These are phyloP conservation scores for Acidiella bohemica DNA, from an alignment of 495 filamentous ascomycete genomes.

Conservation along the genomic window DNA sequence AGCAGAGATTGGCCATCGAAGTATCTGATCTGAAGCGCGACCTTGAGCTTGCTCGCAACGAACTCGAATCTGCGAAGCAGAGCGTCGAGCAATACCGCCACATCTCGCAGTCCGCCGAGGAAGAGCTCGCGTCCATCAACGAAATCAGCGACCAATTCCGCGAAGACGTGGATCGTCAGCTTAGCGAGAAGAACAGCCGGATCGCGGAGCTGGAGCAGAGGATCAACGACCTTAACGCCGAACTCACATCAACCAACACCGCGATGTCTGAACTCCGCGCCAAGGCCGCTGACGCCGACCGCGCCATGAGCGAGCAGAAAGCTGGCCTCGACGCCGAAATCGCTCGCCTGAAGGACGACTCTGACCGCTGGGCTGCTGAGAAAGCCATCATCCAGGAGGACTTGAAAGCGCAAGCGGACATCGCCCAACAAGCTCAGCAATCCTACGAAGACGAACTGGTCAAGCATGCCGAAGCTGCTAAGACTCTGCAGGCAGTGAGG, in stretches of 20 bases:
- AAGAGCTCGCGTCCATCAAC: slow-evolving; percentile 64
- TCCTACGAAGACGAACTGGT: slow-evolving; percentile 89
- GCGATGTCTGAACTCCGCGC: slow-evolving; percentile 68
- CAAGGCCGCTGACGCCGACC: slow-evolving; percentile 58
- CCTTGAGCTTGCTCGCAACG: slow-evolving; percentile 57
- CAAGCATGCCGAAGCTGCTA: slow-evolving; percentile 87
- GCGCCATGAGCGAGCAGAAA: slow-evolving; percentile 68
- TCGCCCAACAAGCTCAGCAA: slow-evolving; percentile 81
- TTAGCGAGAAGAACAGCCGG: slow-evolving; percentile 59
- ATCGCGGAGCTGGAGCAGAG: slow-evolving; percentile 70
- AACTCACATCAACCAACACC: slow-evolving; percentile 63
- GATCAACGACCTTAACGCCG: slow-evolving; percentile 63
- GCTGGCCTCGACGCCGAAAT: slow-evolving; percentile 58
- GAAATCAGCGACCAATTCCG: slow-evolving; percentile 75
- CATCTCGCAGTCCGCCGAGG: slow-evolving; percentile 81
- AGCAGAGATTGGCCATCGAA: slow-evolving; percentile 73
- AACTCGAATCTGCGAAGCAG: slow-evolving; percentile 63
- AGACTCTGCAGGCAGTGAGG: slow-evolving; percentile 62
- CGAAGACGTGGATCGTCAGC: slow-evolving; percentile 61
- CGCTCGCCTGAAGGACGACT: slow-evolving; percentile 70
- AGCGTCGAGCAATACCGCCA: slow-evolving; percentile 76
- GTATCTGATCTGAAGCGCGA: slow-evolving; percentile 71
- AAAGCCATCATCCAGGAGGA: slow-evolving; percentile 79
- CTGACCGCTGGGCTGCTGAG: slow-evolving; percentile 60
- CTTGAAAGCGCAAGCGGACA: slow-evolving; percentile 81